Conservation (phyloP, 441 rosid species). For the Capsella rubella region DNA sequence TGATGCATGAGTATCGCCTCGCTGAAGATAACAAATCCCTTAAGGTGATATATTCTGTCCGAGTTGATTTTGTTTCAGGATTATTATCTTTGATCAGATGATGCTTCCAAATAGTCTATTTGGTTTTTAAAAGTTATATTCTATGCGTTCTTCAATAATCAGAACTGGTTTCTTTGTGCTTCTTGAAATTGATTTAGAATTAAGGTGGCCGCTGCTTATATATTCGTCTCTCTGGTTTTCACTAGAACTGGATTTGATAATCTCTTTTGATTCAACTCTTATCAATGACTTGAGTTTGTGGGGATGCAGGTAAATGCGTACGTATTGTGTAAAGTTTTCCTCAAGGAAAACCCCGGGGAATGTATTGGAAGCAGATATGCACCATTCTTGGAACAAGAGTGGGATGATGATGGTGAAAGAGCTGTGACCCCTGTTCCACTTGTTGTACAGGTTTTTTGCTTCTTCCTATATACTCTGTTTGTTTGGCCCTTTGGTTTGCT, state of each 20-base stretch:
- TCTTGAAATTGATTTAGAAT: neutral
- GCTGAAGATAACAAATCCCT: constrained; percentile 49
- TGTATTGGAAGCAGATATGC: neutral
- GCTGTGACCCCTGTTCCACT: constrained; percentile 50
- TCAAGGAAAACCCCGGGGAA: neutral
- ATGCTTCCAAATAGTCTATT: neutral
- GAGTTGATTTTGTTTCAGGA: neutral
- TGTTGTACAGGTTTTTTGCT: constrained; percentile 23
- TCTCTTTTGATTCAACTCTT: constrained; percentile 26
- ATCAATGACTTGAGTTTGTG: constrained; percentile 9
- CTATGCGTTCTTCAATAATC: neutral
- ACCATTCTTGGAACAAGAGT: constrained; percentile 32
- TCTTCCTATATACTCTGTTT: constrained; percentile 13
- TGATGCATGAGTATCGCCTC: constrained; percentile 83
- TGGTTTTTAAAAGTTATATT: neutral
- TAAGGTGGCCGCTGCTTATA: neutral
- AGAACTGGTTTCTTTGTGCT: neutral
- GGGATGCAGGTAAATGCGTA: constrained; percentile 57
- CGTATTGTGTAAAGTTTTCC: constrained; percentile 77
- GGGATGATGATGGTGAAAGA: constrained; percentile 44
- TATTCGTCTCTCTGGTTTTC: neutral
- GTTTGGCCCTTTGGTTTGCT: neutral
- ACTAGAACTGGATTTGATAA: neutral
- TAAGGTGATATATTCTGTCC: constrained; percentile 48
- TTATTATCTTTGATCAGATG: neutral